phyloP scores from a whole-genome alignment of 345 rosid species.

The Hibiscus mutabilis region DNA sequence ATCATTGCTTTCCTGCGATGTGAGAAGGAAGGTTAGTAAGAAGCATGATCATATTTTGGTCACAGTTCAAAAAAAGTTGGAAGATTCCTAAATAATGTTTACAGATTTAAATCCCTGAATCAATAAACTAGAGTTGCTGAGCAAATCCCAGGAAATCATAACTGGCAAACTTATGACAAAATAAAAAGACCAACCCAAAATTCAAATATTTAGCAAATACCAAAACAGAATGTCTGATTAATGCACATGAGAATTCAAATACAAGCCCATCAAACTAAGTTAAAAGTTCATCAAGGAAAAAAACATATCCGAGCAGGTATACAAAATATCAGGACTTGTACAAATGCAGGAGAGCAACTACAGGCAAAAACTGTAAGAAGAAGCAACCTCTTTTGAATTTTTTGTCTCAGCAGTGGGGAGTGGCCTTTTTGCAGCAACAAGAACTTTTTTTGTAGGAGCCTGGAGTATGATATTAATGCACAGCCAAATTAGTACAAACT shows the following conservation, averaged over 20 bases:
- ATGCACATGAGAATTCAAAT: neutral
- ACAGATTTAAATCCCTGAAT: neutral
- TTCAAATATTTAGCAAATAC: neutral
- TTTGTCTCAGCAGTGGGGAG: neutral
- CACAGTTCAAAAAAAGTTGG: neutral
- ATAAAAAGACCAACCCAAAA: too few relatives aligned
- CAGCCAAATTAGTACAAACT: neutral
- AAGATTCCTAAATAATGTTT: neutral
- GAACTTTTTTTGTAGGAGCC: slow-evolving; percentile 9
- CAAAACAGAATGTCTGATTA: neutral
- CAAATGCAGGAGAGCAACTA: neutral
- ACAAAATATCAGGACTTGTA: neutral
- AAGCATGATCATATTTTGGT: neutral
- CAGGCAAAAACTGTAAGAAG: neutral
- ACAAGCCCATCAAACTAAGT: neutral
- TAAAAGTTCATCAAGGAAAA: neutral
- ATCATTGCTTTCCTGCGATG: slow-evolving; percentile 20
- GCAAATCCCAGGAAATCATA: neutral
- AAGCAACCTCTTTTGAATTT: neutral
- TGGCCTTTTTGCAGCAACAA: neutral
- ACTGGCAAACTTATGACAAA: neutral
- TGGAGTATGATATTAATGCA: neutral
- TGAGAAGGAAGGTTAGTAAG: neutral
- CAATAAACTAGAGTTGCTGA: neutral
- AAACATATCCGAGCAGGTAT: neutral